These are phyloP conservation scores for Ceratobasidium sp. DNA, from an alignment of 1,284 basidiomycete genomes.

Conservation along the genomic window DNA sequence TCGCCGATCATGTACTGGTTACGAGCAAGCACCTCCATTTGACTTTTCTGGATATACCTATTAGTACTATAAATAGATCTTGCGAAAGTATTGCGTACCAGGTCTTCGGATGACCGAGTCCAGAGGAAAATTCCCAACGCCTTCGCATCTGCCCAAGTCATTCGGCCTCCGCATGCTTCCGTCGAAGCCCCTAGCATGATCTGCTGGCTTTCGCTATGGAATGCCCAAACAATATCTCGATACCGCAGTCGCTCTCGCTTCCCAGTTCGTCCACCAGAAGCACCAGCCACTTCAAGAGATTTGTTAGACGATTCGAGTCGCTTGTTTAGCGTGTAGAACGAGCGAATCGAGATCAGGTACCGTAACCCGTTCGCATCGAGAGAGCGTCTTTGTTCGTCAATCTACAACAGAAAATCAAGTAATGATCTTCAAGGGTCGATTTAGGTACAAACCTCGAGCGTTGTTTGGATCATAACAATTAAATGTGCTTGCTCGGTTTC, in stretches of 20 bases:
- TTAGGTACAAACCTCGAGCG: constrained; percentile 73
- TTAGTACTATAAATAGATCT: neutral
- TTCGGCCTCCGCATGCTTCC: constrained; percentile 79
- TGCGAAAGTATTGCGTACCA: constrained; percentile 64
- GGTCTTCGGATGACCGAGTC: constrained; percentile 77
- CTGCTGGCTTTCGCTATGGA: constrained; percentile 91
- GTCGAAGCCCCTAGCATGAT: constrained; percentile 77
- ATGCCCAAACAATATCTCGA: constrained; percentile 95
- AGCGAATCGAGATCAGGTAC: constrained; percentile 88
- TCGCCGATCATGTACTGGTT: constrained; percentile 91
- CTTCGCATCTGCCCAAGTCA: constrained; percentile 88
- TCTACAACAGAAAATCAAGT: constrained; percentile 58
- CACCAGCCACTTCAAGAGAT: neutral
- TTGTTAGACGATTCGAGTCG: constrained; percentile 31
- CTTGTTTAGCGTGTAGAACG: constrained; percentile 79
- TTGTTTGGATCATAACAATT: constrained; percentile 82
- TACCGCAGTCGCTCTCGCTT: constrained; percentile 80
- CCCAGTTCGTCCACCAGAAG: constrained; percentile 17
- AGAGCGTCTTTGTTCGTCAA: constrained; percentile 85
- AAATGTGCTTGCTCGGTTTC: constrained; percentile 82
- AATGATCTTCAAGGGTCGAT: neutral
- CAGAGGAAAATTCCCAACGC: constrained; percentile 89
- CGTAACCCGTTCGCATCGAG: constrained; percentile 90
- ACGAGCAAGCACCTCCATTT: constrained; percentile 91
- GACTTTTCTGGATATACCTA: constrained; percentile 64